These are phyloP conservation scores for Antrodiella citrinella DNA, from an alignment of 768 basidiomycete genomes.

Conservation along the genomic window DNA sequence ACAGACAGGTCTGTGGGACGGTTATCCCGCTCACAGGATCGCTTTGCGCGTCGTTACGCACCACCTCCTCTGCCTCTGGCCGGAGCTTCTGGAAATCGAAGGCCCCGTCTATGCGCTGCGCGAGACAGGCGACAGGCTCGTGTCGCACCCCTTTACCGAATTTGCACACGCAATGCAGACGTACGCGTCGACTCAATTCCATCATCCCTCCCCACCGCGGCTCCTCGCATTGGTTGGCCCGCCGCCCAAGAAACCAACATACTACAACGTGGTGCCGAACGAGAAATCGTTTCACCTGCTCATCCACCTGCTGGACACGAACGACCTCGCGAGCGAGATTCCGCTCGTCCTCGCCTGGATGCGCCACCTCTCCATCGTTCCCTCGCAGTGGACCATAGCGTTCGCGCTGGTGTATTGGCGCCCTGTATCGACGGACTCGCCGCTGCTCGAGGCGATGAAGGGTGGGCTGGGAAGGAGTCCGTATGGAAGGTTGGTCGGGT, in stretches of 20 bases:
- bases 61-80: conserved; percentile 44
- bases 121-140: background rate
- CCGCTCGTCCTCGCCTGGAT: conserved; percentile 70
- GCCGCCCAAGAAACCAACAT: conserved; percentile 12
- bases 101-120: conserved; percentile 32
- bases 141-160: background rate
- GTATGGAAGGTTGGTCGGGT: conserved; percentile 37
- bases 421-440: conserved; percentile 57
- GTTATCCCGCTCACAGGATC: conserved; percentile 18
- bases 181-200: background rate
- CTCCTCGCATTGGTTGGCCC: conserved; percentile 1
- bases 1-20: conserved; percentile 22
- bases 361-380: conserved; percentile 45
- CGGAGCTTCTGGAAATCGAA: conserved; percentile 25
- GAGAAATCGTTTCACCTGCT: conserved; percentile 49
- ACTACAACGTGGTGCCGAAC: conserved; percentile 38
- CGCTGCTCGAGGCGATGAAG: conserved; percentile 43
- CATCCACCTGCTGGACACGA: conserved; percentile 51
- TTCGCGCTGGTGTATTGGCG: conserved; percentile 62
- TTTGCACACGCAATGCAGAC: conserved; percentile 1
- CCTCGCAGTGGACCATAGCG: conserved; percentile 48
- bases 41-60: conserved; percentile 16
- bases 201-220: conserved; percentile 9
- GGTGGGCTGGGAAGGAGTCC: conserved; percentile 26
- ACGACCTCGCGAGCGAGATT: conserved; percentile 46